Conservation (phyloP, 2,329 filamentous ascomycete species). For the Sporothrix luriei region DNA sequence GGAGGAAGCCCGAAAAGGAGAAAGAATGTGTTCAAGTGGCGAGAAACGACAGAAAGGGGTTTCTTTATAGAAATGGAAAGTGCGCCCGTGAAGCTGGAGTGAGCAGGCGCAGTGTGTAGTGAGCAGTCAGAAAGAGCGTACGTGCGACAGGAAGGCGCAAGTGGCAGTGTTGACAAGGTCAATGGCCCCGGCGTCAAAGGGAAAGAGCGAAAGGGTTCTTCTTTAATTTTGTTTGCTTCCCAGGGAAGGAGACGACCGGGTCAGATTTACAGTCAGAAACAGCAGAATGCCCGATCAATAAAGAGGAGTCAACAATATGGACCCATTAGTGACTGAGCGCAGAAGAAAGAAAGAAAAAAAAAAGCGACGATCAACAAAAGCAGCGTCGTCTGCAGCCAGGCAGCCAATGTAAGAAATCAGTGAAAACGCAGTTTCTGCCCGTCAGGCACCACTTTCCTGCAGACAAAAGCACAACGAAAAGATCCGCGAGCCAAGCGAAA, state of each 20-base stretch:
- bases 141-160: constrained; percentile 1
- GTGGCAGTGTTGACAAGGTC: background rate
- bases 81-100: background rate
- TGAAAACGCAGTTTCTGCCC: background rate
- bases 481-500: constrained; percentile 9
- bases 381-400: constrained; percentile 4
- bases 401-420: background rate
- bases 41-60: background rate
- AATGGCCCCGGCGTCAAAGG: too few relatives aligned
- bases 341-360: too few relatives aligned
- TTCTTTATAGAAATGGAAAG: constrained; percentile 21
- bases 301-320: background rate
- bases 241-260: background rate
- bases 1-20: background rate
- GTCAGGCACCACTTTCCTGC: background rate
- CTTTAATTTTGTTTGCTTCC: background rate
- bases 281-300: too few relatives aligned
- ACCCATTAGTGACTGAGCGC: constrained; percentile 1
- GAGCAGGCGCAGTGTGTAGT: background rate
- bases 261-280: constrained; percentile 4
- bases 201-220: background rate
- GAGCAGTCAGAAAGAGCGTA: background rate
- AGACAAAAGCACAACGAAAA: background rate
- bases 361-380: background rate
- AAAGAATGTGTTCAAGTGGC: background rate